Conservation (phyloP, 2,329 filamentous ascomycete species). For the Verticillium nonalfalfae region DNA sequence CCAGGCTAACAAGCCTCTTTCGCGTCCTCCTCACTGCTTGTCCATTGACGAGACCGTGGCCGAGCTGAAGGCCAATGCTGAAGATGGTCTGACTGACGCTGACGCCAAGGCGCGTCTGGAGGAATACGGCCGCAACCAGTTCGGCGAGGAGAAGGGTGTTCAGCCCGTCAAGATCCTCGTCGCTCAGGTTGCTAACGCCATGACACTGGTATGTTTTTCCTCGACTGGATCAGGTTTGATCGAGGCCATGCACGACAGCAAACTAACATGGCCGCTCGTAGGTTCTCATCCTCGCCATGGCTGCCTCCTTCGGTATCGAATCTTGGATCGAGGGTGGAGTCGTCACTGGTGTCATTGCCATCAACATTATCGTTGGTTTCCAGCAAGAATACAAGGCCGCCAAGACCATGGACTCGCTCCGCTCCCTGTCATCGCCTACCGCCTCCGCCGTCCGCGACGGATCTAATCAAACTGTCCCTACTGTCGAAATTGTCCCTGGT, state of each 20-base stretch:
- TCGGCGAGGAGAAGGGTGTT: slow-evolving; percentile 54
- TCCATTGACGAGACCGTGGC: slow-evolving; percentile 41
- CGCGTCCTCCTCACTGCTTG: slow-evolving; percentile 57
- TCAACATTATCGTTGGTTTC: slow-evolving; percentile 51
- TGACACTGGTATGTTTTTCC: slow-evolving; percentile 49
- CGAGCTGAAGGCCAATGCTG: slow-evolving; percentile 48
- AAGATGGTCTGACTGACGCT: slow-evolving; percentile 48
- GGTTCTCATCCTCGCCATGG: slow-evolving; percentile 51
- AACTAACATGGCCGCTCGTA: slow-evolving; percentile 12
- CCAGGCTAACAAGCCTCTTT: slow-evolving; percentile 43
- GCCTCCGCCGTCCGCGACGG: slow-evolving; percentile 36
- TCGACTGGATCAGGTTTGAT: background rate
- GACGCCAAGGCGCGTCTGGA: slow-evolving; percentile 50
- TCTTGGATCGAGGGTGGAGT: slow-evolving; percentile 57
- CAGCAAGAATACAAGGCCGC: slow-evolving; percentile 39
- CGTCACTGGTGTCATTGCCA: slow-evolving; percentile 47
- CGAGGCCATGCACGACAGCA: background rate
- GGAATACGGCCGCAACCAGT: slow-evolving; percentile 55
- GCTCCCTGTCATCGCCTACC: slow-evolving; percentile 35
- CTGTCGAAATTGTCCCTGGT: slow-evolving; percentile 45
- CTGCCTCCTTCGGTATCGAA: slow-evolving; percentile 48
- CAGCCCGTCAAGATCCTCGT: slow-evolving; percentile 58
- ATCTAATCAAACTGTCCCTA: slow-evolving; percentile 27
- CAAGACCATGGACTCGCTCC: slow-evolving; percentile 42
- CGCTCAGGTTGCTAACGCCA: slow-evolving; percentile 61